Evolutionary conservation across 2,329 filamentous ascomycete genomes (phyloP), one percentile per base, ranked within the genome.

Genomic region (Ophiostoma tasmaniense): DNA sequence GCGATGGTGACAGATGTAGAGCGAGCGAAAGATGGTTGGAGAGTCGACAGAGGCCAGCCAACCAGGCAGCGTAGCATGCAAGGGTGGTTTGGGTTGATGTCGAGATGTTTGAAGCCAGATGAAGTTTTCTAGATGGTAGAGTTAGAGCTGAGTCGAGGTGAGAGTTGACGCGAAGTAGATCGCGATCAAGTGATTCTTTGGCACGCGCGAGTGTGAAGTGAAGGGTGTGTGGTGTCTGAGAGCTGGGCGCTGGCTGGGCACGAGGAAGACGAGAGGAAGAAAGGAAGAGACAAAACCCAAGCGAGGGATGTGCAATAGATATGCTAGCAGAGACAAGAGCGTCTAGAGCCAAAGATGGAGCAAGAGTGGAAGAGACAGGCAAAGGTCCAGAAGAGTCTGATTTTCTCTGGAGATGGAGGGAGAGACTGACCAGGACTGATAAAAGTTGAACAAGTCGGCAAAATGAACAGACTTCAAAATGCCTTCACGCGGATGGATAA

Each of bases 51-150:
- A 66, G 30, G 67, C 61, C 50, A 67, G 42, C 62, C 62, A 67
- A 64, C 70, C 65, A 69, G 50, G 65, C 6, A 66, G 66, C 67
- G 65, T 50, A 28, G 25, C n/a, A 76, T 76, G 75, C 75, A 75
- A 79, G 78, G 77, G 64, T 68, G 61, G 66, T 39, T 42, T 37
- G 45, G 42, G 68, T 45, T 35, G 11, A 59, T 14, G 52, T 25
- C 8, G 22, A 28, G 33, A 59, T 22, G 20, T n/a, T 35, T 13
- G 59, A n/a, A 20, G 59, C 14, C 20, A 30, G 59, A 62, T 2
- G 30, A 62, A n/a, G 30, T 7, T 11, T n/a, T 62, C 59, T 62
- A 62, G 59, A 37, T 62, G 59, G 55, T 33, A 33, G 33, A 33
- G 28, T 33, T 61, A 33, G 28, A 13, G 50, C 25, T 22, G 20